Evolutionary conservation across 768 basidiomycete species (phyloP).

Genomic region (Rhizopogon vinicolor): DNA sequence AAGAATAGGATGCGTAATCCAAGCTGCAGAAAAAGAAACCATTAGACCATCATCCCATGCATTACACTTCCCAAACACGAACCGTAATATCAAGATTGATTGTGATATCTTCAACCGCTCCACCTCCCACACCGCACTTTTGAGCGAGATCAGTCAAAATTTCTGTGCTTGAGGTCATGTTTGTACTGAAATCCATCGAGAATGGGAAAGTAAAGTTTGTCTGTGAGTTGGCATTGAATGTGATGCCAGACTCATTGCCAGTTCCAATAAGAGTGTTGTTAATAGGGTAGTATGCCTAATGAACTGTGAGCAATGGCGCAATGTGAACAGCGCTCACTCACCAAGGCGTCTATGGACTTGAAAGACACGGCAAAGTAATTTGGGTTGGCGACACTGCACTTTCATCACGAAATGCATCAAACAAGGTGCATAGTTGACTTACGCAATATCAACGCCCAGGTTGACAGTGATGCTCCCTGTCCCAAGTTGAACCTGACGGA

Average conservation of each 20-base stretch:
- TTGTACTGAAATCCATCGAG: constrained; percentile 53
- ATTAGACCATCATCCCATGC: background rate
- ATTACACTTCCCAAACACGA: constrained; percentile 16
- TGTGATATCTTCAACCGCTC: constrained; percentile 41
- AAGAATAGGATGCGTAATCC: constrained; percentile 62
- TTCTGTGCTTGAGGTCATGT: constrained; percentile 42
- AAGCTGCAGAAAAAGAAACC: constrained; percentile 37
- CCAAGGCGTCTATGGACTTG: constrained; percentile 58
- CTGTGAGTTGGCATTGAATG: constrained; percentile 45
- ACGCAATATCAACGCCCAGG: constrained; percentile 66
- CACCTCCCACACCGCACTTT: constrained; percentile 56
- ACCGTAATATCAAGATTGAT: constrained; percentile 69
- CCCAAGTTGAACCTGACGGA: constrained; percentile 30
- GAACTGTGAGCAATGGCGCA: constrained; percentile 3
- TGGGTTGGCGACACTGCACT: constrained; percentile 69
- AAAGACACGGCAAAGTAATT: constrained; percentile 74
- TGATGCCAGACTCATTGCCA: constrained; percentile 44
- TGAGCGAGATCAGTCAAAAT: constrained; percentile 59
- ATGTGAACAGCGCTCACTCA: constrained; percentile 20
- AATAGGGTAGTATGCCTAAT: constrained; percentile 72
- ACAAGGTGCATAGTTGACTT: constrained; percentile 19
- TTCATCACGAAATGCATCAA: constrained; percentile 3
- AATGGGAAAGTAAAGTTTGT: constrained; percentile 79
- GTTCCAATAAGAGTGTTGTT: constrained; percentile 64
- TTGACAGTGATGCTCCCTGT: constrained; percentile 49